phyloP scores from a whole-genome alignment of 805 yeast species.

The Torulaspora gathmanii region DNA sequence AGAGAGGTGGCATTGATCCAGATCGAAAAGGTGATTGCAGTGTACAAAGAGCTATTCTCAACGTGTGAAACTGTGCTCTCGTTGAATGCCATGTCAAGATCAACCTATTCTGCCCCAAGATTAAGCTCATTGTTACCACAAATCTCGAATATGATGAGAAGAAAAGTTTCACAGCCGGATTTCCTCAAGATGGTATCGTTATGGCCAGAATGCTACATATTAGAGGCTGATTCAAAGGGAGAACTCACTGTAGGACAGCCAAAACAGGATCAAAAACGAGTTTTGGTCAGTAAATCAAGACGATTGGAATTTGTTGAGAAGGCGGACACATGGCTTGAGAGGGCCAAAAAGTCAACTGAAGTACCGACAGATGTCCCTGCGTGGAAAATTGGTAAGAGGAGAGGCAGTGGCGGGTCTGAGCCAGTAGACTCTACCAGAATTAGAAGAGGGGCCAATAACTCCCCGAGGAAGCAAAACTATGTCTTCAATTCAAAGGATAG shows the following conservation, averaged over 20 bases:
- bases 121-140: conserved; percentile 27
- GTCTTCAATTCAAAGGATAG: conserved; percentile 23
- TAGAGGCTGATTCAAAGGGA: conserved; percentile 23
- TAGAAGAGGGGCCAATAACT: neutral
- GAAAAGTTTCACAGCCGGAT: conserved; percentile 24
- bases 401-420: conserved; percentile 17
- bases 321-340: conserved; percentile 25
- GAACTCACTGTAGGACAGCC: conserved; percentile 27
- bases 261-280: conserved; percentile 12
- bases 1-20: conserved; percentile 16
- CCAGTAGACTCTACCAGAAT: neutral
- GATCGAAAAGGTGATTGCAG: conserved; percentile 17
- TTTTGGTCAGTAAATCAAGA: conserved; percentile 28
- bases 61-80: conserved; percentile 30
- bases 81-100: conserved; percentile 24
- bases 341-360: neutral
- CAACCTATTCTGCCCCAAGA: conserved; percentile 18
- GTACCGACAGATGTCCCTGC: conserved; percentile 25
- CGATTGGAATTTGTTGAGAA: conserved; percentile 23
- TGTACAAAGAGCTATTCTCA: conserved; percentile 25
- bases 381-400: conserved; percentile 24
- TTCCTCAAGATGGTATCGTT: conserved; percentile 28
- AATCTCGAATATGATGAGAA: conserved; percentile 29
- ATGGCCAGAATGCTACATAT: conserved; percentile 30
- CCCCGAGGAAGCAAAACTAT: conserved; percentile 9